phyloP scores from a whole-genome alignment of 371 early-diverging fungal species.

The Apophysomyces ossiformis region DNA sequence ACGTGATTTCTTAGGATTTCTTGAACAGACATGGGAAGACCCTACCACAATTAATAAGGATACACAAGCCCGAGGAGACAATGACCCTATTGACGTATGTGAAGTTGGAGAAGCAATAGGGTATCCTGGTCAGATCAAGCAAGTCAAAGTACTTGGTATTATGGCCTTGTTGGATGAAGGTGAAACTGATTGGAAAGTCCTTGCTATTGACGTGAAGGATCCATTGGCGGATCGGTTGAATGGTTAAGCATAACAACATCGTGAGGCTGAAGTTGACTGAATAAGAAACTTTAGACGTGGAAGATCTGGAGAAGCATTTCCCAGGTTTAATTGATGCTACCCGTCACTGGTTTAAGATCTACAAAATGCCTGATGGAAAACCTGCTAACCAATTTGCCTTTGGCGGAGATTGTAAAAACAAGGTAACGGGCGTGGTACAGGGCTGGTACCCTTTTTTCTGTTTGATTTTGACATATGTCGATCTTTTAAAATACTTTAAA shows the following conservation, averaged over 20 bases:
- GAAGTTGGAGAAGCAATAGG: constrained; percentile 97
- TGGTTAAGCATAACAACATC: constrained; percentile 38
- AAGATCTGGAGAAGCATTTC: constrained; percentile 93
- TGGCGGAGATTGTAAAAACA: constrained; percentile 85
- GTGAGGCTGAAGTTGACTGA: not conserved
- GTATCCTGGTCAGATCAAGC: constrained; percentile 94
- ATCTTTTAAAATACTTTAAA: constrained; percentile 13
- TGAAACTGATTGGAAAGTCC: constrained; percentile 99
- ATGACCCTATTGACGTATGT: constrained; percentile 98
- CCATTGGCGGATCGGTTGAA: constrained; percentile 91
- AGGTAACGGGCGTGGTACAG: constrained; percentile 28
- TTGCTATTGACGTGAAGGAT: constrained; percentile 96
- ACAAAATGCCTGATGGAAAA: constrained; percentile 99
- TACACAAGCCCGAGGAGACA: constrained; percentile 94
- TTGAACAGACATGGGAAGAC: constrained; percentile 95
- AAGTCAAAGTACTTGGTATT: constrained; percentile 98
- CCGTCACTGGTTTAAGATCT: constrained; percentile 97
- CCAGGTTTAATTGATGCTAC: constrained; percentile 96
- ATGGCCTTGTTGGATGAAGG: constrained; percentile 98
- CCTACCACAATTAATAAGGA: constrained; percentile 85
- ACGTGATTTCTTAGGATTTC: not conserved
- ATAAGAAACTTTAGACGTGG: constrained; percentile 65
- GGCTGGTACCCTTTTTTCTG: not conserved
- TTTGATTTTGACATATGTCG: not conserved
- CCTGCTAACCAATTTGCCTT: constrained; percentile 98